Base-by-base conservation (phyloP, 2,329 filamentous ascomycete species). In the Camptophora hylomeconis region DNA sequence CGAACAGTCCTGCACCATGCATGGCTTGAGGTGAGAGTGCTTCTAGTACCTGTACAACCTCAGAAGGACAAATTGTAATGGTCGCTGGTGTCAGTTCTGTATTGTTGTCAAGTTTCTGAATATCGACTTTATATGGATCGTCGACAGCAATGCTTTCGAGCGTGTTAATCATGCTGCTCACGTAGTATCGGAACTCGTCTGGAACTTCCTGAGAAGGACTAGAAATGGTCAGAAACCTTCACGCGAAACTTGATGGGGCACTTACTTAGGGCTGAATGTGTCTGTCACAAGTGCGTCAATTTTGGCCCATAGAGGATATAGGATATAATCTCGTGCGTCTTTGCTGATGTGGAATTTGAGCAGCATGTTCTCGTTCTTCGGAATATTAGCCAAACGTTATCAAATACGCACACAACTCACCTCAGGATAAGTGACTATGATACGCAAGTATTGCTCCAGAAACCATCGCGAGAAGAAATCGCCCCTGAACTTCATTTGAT, bases 401-500 rank as follows among this genome's bases (percentile, higher is more conserved):
- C 7, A 23, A 13, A 32, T 17, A 17, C 17, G 20, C 17, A 14
- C 28, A 13, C 37, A 28, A 40, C 48, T 44, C 65, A 73, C 84
- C 67, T 98, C 89, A 7, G 89, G 89, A 46, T 89, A 80, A 26
- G 83, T 80, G 46, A 95, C 72, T 30, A 83, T 77, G 44, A 80
- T 78, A 25, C 82, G 68, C 19, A 95, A 63, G 54, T 89, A 94
- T 28, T 78, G 77, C 38, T 83, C 80, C 52, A 95, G 93, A 38
- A 94, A 75, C 75, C 87, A 98, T 49, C 86, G 80, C 45, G 78
- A 81, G 39, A 94, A 75, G 41, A 95, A 69, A 61, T 86, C 92
- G 43, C 75, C 75, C 38, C 83, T 73, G 20, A 83, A 83, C 42
- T 72, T 73, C 41, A 80, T 75, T 37, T 80, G 73, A 40, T 71